Evolutionary conservation across 164 flowering plant genomes (phyloP), one percentile per base, ranked within the genome.

Genomic region (Santalum album): DNA sequence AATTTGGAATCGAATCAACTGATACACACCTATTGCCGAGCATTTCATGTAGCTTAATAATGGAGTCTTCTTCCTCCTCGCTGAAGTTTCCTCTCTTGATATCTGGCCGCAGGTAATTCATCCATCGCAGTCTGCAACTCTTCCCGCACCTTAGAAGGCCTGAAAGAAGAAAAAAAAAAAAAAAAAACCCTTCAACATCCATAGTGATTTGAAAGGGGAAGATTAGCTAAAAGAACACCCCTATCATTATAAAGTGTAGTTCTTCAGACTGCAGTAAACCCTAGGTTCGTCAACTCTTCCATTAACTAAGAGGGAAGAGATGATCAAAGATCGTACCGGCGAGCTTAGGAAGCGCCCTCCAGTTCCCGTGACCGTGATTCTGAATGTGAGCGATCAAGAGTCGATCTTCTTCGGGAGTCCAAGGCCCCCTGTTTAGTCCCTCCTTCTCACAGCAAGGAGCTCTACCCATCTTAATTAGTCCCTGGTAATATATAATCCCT

Each of bases 381-480:
- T 62, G 20, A 20, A 62, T 45, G 25, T 39, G 22, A 17, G 42
- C 0, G 6, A 42, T 36, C 36, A 62, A n/a, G 14, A 62, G 29
- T 6, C 32, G 25, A 27, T 62, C 66, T 62, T 56, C 66, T 51
- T 62, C 45, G 3, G 60, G 56, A 18, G 55, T 49, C 66, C 66
- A 62, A 23, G 56, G 56, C 7, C 66, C 66, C 51, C 51, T 62
- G 51, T 56, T 62, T 51, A 62, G 11, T 15, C 66, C 60, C 50
- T 25, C 25, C 35, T 62, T 62, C 23, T 56, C 55, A 53, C 60
- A 56, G 25, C 66, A 62, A 26, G 61, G 66, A 49, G 55, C 56
- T 51, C 60, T 55, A 25, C 17, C 60, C 66, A 62, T 62, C 60
- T 47, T 47, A 7, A 12, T 38, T 29, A 9, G 34, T 9, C 6